Conservation (phyloP, 2,329 filamentous ascomycete species). For the Grosmannia clavigera region DNA sequence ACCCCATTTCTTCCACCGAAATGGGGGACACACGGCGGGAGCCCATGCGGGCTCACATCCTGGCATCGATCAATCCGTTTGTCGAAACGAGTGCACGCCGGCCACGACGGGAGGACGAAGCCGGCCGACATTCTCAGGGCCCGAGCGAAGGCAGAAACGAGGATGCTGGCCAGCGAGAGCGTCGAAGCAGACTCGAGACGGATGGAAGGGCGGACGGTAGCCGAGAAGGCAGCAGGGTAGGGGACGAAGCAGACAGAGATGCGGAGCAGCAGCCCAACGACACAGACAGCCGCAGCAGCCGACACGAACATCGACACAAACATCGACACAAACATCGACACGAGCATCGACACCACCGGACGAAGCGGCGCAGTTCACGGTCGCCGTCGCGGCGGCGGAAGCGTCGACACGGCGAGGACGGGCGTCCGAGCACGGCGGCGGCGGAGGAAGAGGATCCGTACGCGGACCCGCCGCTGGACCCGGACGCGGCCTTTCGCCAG, state of each 20-base stretch:
- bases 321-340: constrained; percentile 5
- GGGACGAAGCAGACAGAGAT: neutral
- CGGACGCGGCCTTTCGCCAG: constrained; percentile 73
- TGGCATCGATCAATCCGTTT: constrained; percentile 34
- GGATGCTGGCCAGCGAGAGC: neutral
- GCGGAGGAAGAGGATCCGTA: constrained; percentile 25
- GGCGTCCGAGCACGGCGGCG: neutral
- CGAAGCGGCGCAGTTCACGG: constrained; percentile 10
- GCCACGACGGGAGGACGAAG: neutral
- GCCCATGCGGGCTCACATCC: constrained; percentile 31
- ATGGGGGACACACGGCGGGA: constrained; percentile 10
- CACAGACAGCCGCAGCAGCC: neutral
- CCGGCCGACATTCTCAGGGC: neutral
- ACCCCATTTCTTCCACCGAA: neutral
- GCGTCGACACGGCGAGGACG: constrained; percentile 6
- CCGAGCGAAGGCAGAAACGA: neutral
- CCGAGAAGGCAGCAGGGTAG: no score
- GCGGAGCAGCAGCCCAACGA: neutral
- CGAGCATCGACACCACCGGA: constrained; percentile 13
- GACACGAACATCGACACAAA: constrained; percentile 6
- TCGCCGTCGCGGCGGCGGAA: constrained; percentile 5
- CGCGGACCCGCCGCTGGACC: constrained; percentile 39
- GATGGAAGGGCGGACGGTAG: neutral
- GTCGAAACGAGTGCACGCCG: neutral
- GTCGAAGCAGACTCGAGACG: neutral